A percentile compares a stretch with the other conserved stretches of the same genome.
These are phyloP conservation scores for Aphanomyces stellatus DNA, from an alignment of 352 stramenopile genomes.

Conservation along the genomic window DNA sequence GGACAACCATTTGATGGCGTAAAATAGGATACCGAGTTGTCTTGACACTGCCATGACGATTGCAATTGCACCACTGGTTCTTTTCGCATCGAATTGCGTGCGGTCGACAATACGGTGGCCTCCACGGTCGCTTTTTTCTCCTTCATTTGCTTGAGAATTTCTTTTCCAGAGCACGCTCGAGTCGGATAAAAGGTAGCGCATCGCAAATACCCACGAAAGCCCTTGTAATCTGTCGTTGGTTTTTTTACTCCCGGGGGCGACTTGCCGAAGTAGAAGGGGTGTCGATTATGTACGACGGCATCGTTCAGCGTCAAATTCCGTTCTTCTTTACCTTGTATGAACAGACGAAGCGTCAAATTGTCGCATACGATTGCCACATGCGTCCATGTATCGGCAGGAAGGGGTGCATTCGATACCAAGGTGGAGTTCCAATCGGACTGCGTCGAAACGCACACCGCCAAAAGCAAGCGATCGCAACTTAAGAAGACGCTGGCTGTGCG, in stretches of 20 bases:
- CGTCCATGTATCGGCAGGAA: slow-evolving; percentile 2
- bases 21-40: background rate
- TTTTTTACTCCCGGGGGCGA: slow-evolving; percentile 8
- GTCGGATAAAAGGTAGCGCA: background rate
- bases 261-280: slow-evolving; percentile 19
- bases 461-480: slow-evolving; percentile 8
- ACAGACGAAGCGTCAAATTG: slow-evolving; percentile 1
- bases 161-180: slow-evolving; percentile 9
- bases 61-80: background rate
- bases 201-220: slow-evolving; percentile 12
- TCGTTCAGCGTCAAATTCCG: background rate
- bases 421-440: slow-evolving; percentile 18
- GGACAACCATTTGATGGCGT: background rate
- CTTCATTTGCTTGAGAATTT: background rate
- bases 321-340: slow-evolving; percentile 15
- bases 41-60: background rate
- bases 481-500: slow-evolving; percentile 13
- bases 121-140: background rate
- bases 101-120: background rate
- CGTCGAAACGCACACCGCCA: slow-evolving; percentile 12
- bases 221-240: slow-evolving; percentile 15
- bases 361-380: slow-evolving; percentile 14
- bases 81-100: background rate
- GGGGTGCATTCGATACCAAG: background rate
- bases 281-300: background rate